Conservation (phyloP, 768 basidiomycete genomes). For the Lactarius akahatsu region DNA sequence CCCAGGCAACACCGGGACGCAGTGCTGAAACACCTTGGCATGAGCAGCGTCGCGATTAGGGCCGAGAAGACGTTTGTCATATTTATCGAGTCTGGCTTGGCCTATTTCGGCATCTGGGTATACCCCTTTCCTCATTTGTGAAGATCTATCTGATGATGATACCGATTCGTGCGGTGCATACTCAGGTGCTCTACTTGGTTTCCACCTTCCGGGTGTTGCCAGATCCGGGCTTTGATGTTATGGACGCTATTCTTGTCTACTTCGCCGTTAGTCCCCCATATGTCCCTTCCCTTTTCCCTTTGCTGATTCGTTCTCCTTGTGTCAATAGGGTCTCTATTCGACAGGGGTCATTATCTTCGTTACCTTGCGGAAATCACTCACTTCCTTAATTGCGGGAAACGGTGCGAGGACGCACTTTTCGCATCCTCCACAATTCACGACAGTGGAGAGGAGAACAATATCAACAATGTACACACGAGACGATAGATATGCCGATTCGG, state of each 20-base stretch:
- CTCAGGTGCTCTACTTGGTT: constrained; percentile 17
- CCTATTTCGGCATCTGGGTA: constrained; percentile 21
- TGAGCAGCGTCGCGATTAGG: not conserved
- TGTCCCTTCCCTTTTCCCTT: not conserved
- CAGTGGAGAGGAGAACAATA: constrained; percentile 10
- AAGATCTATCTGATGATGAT: not conserved
- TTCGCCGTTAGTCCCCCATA: constrained; percentile 7
- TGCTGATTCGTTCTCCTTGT: not conserved
- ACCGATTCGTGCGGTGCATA: not conserved
- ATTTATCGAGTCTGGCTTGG: constrained; percentile 23
- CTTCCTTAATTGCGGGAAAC: constrained; percentile 8
- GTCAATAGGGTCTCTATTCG: constrained; percentile 17
- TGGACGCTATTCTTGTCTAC: constrained; percentile 19
- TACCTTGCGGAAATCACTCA: constrained; percentile 15
- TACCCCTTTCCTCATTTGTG: not conserved
- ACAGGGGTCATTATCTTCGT: constrained; percentile 20
- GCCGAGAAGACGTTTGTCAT: constrained; percentile 14
- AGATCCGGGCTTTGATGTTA: constrained; percentile 13
- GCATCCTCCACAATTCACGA: not conserved
- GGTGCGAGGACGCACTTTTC: constrained; percentile 1
- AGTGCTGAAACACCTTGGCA: constrained; percentile 1
- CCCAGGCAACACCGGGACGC: constrained; percentile 14
- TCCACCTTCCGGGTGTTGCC: constrained; percentile 12
- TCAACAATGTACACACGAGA: not conserved
- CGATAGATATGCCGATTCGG: not conserved